Conservation (phyloP, 2,329 filamentous ascomycete species). For the Neopestalotiopsis sp. region DNA sequence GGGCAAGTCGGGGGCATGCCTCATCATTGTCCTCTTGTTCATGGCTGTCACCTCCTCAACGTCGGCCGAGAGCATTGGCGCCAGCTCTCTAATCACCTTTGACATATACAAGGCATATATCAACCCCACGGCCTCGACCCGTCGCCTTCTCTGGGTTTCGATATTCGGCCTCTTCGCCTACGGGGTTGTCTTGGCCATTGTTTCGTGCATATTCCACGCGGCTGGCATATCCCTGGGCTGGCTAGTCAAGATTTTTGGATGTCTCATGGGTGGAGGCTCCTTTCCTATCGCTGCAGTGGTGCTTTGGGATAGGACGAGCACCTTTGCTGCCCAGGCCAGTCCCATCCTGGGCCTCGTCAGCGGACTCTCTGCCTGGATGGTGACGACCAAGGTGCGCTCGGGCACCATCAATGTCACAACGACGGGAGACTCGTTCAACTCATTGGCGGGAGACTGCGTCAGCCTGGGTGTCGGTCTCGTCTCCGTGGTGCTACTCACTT, state of each 20-base stretch:
- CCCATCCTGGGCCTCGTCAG: slow-evolving; percentile 39
- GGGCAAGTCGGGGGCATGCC: slow-evolving; percentile 38
- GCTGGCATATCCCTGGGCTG: slow-evolving; percentile 43
- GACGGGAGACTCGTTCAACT: slow-evolving; percentile 42
- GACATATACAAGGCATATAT: slow-evolving; percentile 46
- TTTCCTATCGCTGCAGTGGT: slow-evolving; percentile 42
- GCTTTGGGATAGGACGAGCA: slow-evolving; percentile 44
- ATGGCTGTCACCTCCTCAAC: slow-evolving; percentile 52
- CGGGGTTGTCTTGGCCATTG: slow-evolving; percentile 35
- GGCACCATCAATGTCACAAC: slow-evolving; percentile 40
- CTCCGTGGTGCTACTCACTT: slow-evolving; percentile 38
- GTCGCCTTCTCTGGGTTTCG: slow-evolving; percentile 37
- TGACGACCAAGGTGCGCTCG: slow-evolving; percentile 38
- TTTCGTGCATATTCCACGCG: slow-evolving; percentile 42
- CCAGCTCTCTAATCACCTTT: slow-evolving; percentile 43
- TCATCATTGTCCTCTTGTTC: slow-evolving; percentile 47
- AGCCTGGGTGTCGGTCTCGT: slow-evolving; percentile 40
- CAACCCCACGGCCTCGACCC: slow-evolving; percentile 35
- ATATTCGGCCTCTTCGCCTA: slow-evolving; percentile 40
- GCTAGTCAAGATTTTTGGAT: slow-evolving; percentile 43
- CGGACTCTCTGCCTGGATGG: slow-evolving; percentile 42
- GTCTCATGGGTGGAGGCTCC: slow-evolving; percentile 44
- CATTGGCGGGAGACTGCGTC: slow-evolving; percentile 43
- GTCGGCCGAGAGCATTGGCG: slow-evolving; percentile 48
- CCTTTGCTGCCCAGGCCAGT: slow-evolving; percentile 37